A percentile compares a stretch with the other conserved stretches of the same genome.
phyloP scores from a whole-genome alignment of 1,284 basidiomycete species.

The Moesziomyces parantarcticus region DNA sequence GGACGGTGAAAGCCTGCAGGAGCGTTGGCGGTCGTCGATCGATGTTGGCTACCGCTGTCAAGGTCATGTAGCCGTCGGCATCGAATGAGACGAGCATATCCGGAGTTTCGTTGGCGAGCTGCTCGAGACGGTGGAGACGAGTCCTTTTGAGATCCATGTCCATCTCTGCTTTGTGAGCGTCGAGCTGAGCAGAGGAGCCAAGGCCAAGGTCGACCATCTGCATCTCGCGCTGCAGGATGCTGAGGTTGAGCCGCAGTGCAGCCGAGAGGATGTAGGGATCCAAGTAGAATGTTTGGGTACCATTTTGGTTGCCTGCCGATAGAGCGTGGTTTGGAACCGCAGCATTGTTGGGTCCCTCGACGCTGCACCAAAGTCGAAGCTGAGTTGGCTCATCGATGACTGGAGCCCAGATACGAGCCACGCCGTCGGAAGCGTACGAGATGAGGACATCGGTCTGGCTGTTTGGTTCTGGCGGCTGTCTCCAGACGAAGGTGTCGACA shows the following conservation, averaged over 20 bases:
- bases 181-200: constrained; percentile 12
- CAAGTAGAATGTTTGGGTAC: constrained; percentile 29
- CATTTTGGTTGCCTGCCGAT: not conserved
- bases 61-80: constrained; percentile 26
- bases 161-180: constrained; percentile 26
- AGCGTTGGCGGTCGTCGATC: constrained; percentile 56
- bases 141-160: constrained; percentile 46
- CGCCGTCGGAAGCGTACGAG: constrained; percentile 43
- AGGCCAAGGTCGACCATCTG: constrained; percentile 52
- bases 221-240: constrained; percentile 45
- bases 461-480: constrained; percentile 34
- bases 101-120: constrained; percentile 50
- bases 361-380: constrained; percentile 50
- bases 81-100: constrained; percentile 51
- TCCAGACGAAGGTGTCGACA: constrained; percentile 27
- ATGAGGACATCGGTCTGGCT: constrained; percentile 52
- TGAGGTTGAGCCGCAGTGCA: constrained; percentile 42
- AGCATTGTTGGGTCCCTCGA: constrained; percentile 11
- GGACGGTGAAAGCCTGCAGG: constrained; percentile 46
- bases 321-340: not conserved
- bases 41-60: constrained; percentile 54
- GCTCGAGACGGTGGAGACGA: constrained; percentile 45
- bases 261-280: constrained; percentile 30
- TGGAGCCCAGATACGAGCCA: constrained; percentile 51
- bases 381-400: constrained; percentile 57